phyloP scores from a whole-genome alignment of 2,329 filamentous ascomycete genomes.

The Aspergillus niger region DNA sequence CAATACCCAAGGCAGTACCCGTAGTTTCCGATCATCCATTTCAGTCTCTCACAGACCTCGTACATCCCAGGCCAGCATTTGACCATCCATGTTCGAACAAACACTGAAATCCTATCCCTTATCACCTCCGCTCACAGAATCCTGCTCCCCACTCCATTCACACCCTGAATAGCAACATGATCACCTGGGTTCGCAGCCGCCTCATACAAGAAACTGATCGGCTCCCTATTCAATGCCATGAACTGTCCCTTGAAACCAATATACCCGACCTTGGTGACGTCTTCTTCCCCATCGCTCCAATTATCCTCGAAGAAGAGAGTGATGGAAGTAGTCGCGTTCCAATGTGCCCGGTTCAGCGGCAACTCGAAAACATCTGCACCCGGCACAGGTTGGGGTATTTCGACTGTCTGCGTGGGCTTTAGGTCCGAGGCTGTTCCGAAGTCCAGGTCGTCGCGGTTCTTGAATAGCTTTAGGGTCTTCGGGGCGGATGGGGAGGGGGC shows the following conservation, averaged over 20 bases:
- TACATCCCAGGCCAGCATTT: not conserved
- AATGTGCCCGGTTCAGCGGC: slow-evolving; percentile 81
- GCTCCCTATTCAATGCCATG: slow-evolving; percentile 80
- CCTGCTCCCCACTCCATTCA: slow-evolving; percentile 41
- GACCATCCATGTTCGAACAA: not conserved
- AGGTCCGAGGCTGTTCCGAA: slow-evolving; percentile 74
- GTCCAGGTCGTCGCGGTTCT: slow-evolving; percentile 85
- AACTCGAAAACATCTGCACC: slow-evolving; percentile 74
- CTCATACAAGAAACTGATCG: slow-evolving; percentile 87
- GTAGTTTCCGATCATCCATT: not conserved
- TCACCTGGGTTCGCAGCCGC: slow-evolving; percentile 88
- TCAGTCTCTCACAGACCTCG: not conserved
- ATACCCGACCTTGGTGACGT: slow-evolving; percentile 77
- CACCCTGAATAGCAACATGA: slow-evolving; percentile 59
- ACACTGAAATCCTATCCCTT: not conserved
- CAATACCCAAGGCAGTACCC: not conserved
- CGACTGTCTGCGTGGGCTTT: slow-evolving; percentile 71
- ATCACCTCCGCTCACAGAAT: slow-evolving; percentile 42
- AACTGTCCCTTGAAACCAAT: slow-evolving; percentile 93
- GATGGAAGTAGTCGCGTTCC: slow-evolving; percentile 80
- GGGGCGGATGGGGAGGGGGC: slow-evolving; percentile 71
- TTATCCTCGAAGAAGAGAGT: slow-evolving; percentile 92
- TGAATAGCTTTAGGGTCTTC: slow-evolving; percentile 79
- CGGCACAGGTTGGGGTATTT: slow-evolving; percentile 70
- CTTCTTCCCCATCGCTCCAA: slow-evolving; percentile 76